Base-by-base conservation (phyloP, 805 yeast genomes). In the Ogataea siamensis region DNA sequence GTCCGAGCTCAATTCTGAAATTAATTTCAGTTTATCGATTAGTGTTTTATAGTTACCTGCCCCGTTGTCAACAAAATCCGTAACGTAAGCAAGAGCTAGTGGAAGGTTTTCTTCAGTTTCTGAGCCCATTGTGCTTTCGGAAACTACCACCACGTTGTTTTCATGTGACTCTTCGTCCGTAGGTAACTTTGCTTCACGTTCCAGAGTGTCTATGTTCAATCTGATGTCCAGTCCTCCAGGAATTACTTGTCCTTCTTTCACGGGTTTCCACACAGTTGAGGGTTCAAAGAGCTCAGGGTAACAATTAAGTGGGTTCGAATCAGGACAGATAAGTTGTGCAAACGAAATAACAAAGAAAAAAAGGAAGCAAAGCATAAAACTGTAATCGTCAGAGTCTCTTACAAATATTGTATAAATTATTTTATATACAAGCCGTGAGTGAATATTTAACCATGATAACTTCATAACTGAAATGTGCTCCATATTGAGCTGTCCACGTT, bases 171-270 rank as follows among this genome's bases (percentile, higher is more conserved):
- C 48, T 4, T 40, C 46, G 7, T 40, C 49, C 18, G 66, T 73
- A 43, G 77, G 49, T 5, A 82, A 43, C 47, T 78, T 83, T 1
- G 95, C 96, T 58, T 82, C 84, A 50, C 73, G 76, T 18, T 63
- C 59, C 13, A 83, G 80, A 0, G 88, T 79, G n/a, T 81, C 86
- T 40, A 88, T 62, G 56, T 87, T 81, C 49, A 89, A 51, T 47
- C 86, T 69, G 9, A 88, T 76, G 58, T 85, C 89, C 22, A 85
- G 61, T 0, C 97, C 98, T 5, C 74, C 75, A 0, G 96, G 95
- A 3, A 89, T 70, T 6, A 73, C 70, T 53, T 87, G 96, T n/a
- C 80, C 87, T 32, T 74, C 80, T 48, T 63, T 68, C 5, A 89
- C 74, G 2, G 55, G 54, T 62, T 80, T 78, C 95, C 96, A 89